Evolutionary conservation across 306 rosid genomes (phyloP), one percentile per base, ranked within the genome.

Genomic region (Corylus avellana): DNA sequence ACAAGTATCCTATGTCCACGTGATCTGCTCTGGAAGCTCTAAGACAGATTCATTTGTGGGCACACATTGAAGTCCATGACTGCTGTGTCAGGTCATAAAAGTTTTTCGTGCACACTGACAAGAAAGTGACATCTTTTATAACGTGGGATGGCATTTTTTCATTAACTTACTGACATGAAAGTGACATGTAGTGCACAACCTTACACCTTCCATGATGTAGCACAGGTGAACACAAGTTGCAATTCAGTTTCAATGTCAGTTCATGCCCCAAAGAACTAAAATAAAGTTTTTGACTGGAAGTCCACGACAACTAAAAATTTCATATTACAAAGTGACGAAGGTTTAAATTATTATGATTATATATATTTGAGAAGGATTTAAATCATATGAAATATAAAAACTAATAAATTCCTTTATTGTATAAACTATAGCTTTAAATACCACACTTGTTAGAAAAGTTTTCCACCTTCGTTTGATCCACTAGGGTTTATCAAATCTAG

Each of bases 401-500:
- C 67, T 27, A 1, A 11, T 61, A 27, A 61, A 61, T 61, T 62
- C 69, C 44, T 12, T 62, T 62, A 29, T 12, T 8, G 48, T 35
- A 67, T 67, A 42, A 67, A 67, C 35, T 67, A 67, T 67, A 35
- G 47, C 18, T 63, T 35, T 37, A 20, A 39, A 39, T 8, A n/a
- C 47, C 83, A 90, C 97, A 93, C 22, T 89, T 79, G 67, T 88
- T 89, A 70, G 88, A 81, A 89, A 76, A 76, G 96, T 56, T 85
- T 88, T 83, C 62, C 85, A 53, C 81, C 86, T 70, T 84, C 92
- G 78, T 86, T 84, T 17, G 96, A 55, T 73, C 93, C 74, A 59
- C 75, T 66, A 76, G 86, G 92, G 42, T 75, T 87, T 75, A 87
- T 86, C 29, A 90, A 78, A 84, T 74, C 82, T 78, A 90, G 83